Evolutionary conservation across 1,284 basidiomycete genomes (phyloP).

Genomic region (Flammula alnicola): DNA sequence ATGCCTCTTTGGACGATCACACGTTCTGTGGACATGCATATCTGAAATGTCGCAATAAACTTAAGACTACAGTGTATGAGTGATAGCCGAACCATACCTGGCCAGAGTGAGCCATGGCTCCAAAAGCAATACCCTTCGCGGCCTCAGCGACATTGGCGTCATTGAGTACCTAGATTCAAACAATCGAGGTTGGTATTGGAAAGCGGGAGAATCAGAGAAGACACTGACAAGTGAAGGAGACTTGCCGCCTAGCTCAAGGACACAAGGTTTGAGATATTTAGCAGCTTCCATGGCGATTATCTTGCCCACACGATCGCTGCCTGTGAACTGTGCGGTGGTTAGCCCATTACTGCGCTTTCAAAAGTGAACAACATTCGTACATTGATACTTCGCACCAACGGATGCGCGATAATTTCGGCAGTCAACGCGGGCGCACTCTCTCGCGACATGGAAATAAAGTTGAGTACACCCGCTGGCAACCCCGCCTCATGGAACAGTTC

Average conservation of each 20-base stretch:
- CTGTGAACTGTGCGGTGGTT: conserved; percentile 62
- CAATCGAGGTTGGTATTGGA: background rate
- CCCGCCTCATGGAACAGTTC: conserved; percentile 63
- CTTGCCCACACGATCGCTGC: conserved; percentile 69
- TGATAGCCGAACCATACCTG: conserved; percentile 53
- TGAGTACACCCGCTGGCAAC: conserved; percentile 63
- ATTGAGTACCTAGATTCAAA: conserved; percentile 49
- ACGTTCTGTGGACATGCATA: conserved; percentile 76
- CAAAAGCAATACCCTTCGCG: conserved; percentile 58
- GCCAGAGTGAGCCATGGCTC: conserved; percentile 64
- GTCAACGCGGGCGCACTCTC: conserved; percentile 49
- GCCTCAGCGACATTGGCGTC: conserved; percentile 68
- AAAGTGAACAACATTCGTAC: conserved; percentile 29
- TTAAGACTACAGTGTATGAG: background rate
- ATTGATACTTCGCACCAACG: conserved; percentile 50
- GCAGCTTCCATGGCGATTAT: conserved; percentile 76
- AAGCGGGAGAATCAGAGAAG: background rate
- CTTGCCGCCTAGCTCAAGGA: conserved; percentile 80
- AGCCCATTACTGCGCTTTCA: background rate
- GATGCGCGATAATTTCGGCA: conserved; percentile 60
- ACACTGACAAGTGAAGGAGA: conserved; percentile 64
- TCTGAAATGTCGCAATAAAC: conserved; percentile 38
- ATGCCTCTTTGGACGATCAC: conserved; percentile 58
- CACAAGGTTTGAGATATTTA: conserved; percentile 73
- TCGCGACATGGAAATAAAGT: conserved; percentile 58